Evolutionary conservation across 331 rosid species (phyloP).

Genomic region (Malus hybrid): DNA sequence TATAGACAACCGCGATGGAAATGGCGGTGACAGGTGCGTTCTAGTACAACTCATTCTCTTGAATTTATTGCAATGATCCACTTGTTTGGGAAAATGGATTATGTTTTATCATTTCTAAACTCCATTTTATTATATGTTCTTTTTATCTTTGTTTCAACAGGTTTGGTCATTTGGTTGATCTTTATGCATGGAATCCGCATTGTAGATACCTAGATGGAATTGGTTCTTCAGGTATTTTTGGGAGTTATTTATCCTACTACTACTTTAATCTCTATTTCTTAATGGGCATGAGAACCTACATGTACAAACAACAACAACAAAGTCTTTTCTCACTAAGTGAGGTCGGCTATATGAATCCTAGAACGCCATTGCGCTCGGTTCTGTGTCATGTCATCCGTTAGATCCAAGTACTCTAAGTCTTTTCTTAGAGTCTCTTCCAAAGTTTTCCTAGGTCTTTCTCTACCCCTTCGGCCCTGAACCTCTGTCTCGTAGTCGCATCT

Average conservation of each 20-base stretch:
- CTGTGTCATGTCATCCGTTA: no score
- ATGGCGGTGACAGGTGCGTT: conserved; percentile 76
- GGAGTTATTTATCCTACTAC: neutral
- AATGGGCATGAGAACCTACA: neutral
- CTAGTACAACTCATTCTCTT: neutral
- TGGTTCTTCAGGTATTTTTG: conserved; percentile 71
- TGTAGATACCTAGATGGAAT: conserved; percentile 82
- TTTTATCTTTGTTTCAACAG: conserved; percentile 28
- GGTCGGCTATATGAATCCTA: no score
- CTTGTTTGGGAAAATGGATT: conserved; percentile 2
- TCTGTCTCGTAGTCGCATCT: no score
- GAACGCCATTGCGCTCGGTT: no score
- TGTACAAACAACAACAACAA: neutral
- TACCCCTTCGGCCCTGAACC: no score
- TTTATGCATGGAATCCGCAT: conserved; percentile 94
- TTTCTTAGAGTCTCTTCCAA: no score
- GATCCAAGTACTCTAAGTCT: no score
- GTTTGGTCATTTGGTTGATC: conserved; percentile 88
- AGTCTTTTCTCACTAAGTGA: no score
- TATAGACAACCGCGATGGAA: conserved; percentile 58
- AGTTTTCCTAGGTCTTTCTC: no score
- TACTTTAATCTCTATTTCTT: neutral
- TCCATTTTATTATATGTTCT: neutral
- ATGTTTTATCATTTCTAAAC: neutral
- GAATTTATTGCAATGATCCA: neutral